phyloP scores from a whole-genome alignment of 345 rosid genomes.

The Brassica napus region DNA sequence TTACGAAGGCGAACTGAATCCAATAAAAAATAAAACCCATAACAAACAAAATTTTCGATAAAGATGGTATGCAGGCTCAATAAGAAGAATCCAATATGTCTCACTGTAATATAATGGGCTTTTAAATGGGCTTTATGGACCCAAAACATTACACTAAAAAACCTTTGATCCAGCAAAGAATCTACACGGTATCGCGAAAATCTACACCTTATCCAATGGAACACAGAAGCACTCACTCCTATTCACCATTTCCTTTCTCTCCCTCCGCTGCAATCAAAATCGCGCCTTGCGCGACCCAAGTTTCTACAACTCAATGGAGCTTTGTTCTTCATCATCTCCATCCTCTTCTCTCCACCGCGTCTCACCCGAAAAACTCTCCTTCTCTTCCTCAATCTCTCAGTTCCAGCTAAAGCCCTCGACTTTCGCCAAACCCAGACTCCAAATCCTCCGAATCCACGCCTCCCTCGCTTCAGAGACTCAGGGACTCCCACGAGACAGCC shows the following conservation, averaged over 20 bases:
- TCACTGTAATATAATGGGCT: not conserved
- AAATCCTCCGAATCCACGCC: constrained; percentile 45
- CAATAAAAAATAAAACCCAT: not conserved
- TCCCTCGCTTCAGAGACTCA: constrained; percentile 63
- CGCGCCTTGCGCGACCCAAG: constrained; percentile 12
- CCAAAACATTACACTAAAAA: not conserved
- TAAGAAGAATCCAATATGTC: not conserved
- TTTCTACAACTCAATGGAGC: constrained; percentile 52
- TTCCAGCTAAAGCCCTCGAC: constrained; percentile 40
- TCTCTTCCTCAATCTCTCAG: constrained; percentile 61
- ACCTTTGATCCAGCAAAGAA: not conserved
- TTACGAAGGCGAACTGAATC: not conserved
- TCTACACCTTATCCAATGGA: constrained; percentile 39
- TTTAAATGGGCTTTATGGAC: constrained; percentile 8
- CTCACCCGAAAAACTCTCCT: constrained; percentile 50
- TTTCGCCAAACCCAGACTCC: constrained; percentile 39
- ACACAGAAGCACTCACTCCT: not conserved
- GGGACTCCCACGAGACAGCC: constrained; percentile 70
- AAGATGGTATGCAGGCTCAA: not conserved
- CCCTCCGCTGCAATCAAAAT: not conserved
- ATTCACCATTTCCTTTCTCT: not conserved
- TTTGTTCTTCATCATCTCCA: constrained; percentile 53
- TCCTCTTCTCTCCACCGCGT: constrained; percentile 52
- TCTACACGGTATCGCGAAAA: constrained; percentile 4
- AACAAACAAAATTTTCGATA: not conserved